A percentile compares a stretch with the other conserved stretches of the same genome.
These are phyloP conservation scores for Alternaria gaisen DNA, from an alignment of 2,329 filamentous ascomycete genomes.

Conservation along the genomic window DNA sequence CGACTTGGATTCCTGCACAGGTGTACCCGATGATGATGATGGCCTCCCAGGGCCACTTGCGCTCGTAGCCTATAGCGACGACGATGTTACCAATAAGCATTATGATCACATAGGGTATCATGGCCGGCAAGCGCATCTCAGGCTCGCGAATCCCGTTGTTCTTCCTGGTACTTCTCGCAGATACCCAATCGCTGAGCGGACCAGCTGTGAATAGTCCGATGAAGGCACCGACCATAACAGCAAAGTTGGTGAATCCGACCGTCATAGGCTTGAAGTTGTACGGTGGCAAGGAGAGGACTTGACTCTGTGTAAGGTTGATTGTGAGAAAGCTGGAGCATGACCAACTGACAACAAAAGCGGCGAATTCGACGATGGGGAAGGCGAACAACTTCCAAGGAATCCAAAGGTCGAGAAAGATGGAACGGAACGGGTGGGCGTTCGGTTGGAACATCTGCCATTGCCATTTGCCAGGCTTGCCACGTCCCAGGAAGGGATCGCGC, in stretches of 20 bases:
- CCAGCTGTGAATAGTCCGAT: slow-evolving; percentile 66
- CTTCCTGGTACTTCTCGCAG: slow-evolving; percentile 60
- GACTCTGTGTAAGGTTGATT: slow-evolving; percentile 67
- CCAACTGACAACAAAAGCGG: slow-evolving; percentile 70
- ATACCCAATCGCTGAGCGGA: slow-evolving; percentile 66
- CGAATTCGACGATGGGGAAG: slow-evolving; percentile 70
- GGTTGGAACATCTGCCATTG: slow-evolving; percentile 66
- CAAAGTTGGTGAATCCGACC: slow-evolving; percentile 67
- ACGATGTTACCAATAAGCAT: slow-evolving; percentile 67
- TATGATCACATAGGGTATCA: slow-evolving; percentile 66
- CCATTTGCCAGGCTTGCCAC: slow-evolving; percentile 62
- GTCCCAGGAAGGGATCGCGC: slow-evolving; percentile 64
- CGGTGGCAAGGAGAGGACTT: slow-evolving; percentile 64
- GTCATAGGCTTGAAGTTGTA: slow-evolving; percentile 62
- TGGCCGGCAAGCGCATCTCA: slow-evolving; percentile 65
- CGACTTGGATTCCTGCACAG: slow-evolving; percentile 66
- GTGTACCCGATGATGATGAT: slow-evolving; percentile 68
- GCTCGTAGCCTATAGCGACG: slow-evolving; percentile 63
- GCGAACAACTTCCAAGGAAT: slow-evolving; percentile 69
- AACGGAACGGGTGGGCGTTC: slow-evolving; percentile 57
- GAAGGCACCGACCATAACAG: slow-evolving; percentile 62
- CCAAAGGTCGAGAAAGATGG: slow-evolving; percentile 64
- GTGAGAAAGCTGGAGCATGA: slow-evolving; percentile 66
- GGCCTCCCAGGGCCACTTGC: slow-evolving; percentile 63
- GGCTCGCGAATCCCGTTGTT: slow-evolving; percentile 66